Conservation (phyloP, 768 basidiomycete genomes). For the Auriscalpium orientale region DNA sequence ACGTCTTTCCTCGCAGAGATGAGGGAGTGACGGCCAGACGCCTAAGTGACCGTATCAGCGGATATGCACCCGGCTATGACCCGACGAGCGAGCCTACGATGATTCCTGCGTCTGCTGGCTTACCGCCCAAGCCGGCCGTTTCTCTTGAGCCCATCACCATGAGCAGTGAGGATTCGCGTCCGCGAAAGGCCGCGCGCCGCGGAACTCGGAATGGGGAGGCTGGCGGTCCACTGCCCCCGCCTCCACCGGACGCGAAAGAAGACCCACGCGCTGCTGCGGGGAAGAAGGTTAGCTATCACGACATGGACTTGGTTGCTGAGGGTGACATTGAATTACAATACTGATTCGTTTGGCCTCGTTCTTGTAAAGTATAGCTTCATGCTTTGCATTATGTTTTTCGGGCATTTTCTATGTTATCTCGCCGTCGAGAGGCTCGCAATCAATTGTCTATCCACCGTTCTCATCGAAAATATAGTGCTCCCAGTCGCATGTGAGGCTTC, state of each 20-base stretch:
- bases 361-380: not conserved
- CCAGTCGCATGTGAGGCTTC: too few species aligned
- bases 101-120: constrained; percentile 55
- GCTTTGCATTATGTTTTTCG: not conserved
- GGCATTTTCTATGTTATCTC: too few species aligned
- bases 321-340: constrained; percentile 38
- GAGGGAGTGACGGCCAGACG: constrained; percentile 53
- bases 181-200: constrained; percentile 31
- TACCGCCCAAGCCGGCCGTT: constrained; percentile 71
- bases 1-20: constrained; percentile 45
- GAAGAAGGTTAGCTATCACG: constrained; percentile 87
- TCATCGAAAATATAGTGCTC: too few species aligned
- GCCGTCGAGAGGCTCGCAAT: too few species aligned
- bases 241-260: constrained; percentile 84
- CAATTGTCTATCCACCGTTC: too few species aligned
- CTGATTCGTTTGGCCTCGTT: constrained; percentile 13
- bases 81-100: constrained; percentile 33
- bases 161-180: constrained; percentile 35
- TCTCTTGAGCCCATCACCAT: constrained; percentile 34
- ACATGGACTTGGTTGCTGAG: constrained; percentile 91
- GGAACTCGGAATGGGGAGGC: constrained; percentile 19
- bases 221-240: constrained; percentile 60
- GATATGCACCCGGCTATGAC: constrained; percentile 50
- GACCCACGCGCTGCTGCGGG: constrained; percentile 88
- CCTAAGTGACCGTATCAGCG: constrained; percentile 76